phyloP scores from a whole-genome alignment of 306 rosid genomes.

The Hylodesmum podocarpum region DNA sequence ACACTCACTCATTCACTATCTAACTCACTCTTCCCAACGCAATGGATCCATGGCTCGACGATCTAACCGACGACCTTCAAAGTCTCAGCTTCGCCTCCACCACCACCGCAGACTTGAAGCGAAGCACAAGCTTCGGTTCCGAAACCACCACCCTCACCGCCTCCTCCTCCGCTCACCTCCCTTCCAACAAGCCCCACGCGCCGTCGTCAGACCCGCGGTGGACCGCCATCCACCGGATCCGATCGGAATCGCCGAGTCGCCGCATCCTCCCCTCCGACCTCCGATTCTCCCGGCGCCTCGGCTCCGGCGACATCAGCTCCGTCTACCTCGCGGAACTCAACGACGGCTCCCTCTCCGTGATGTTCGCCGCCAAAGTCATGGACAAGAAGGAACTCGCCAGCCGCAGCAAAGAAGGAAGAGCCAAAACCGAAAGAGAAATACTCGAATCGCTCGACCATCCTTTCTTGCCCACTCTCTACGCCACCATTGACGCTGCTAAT shows the following conservation, averaged over 20 bases:
- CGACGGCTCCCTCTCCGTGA: constrained; percentile 27
- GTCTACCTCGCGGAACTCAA: constrained; percentile 65
- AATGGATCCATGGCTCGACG: constrained; percentile 81
- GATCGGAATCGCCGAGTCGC: constrained; percentile 55
- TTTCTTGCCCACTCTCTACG: constrained; percentile 77
- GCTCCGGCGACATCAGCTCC: constrained; percentile 82
- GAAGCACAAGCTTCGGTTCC: constrained; percentile 75
- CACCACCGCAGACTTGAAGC: constrained; percentile 52
- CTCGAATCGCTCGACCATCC: constrained; percentile 72
- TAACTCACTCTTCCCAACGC: constrained; percentile 21
- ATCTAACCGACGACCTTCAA: constrained; percentile 76
- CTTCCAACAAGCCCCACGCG: constrained; percentile 48
- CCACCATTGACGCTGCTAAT: constrained; percentile 58
- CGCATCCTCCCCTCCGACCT: constrained; percentile 66
- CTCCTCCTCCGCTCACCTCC: constrained; percentile 52
- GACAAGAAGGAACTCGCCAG: constrained; percentile 73
- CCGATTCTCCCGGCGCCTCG: constrained; percentile 59
- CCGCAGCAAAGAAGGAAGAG: constrained; percentile 77
- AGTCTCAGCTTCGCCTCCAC: constrained; percentile 79
- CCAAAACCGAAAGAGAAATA: constrained; percentile 76
- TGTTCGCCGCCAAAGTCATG: constrained; percentile 83
- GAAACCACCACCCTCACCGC: constrained; percentile 60
- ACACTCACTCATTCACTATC: neutral
- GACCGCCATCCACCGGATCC: constrained; percentile 73
- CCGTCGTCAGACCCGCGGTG: constrained; percentile 69